A percentile compares a stretch with the other conserved stretches of the same genome.
Conservation (phyloP, 2,329 filamentous ascomycete genomes). For the Claviceps lovelessii region DNA sequence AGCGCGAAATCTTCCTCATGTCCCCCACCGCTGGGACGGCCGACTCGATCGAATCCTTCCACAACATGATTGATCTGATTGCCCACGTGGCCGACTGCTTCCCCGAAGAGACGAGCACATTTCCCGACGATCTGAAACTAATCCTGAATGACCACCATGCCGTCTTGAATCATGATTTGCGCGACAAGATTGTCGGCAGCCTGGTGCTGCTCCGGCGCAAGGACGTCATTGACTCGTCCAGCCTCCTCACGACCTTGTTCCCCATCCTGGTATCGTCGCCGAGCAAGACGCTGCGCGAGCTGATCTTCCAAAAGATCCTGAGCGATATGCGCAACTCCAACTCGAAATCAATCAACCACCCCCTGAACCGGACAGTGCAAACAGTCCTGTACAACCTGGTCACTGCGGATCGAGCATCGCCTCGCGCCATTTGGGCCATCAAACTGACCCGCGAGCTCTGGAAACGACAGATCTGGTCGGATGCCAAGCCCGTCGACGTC, state of each 20-base stretch:
- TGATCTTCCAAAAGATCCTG: slow-evolving; percentile 80
- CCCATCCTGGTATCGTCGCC: slow-evolving; percentile 84
- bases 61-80: slow-evolving; percentile 85
- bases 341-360: slow-evolving; percentile 76
- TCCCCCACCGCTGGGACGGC: slow-evolving; percentile 66
- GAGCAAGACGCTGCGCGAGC: slow-evolving; percentile 71
- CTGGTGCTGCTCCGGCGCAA: slow-evolving; percentile 80
- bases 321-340: slow-evolving; percentile 83
- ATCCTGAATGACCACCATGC: slow-evolving; percentile 74
- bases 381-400: slow-evolving; percentile 86
- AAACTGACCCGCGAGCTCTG: slow-evolving; percentile 91
- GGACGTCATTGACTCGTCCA: slow-evolving; percentile 75
- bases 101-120: slow-evolving; percentile 60
- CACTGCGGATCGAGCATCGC: slow-evolving; percentile 67
- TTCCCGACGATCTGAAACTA: slow-evolving; percentile 66
- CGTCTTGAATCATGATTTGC: slow-evolving; percentile 65
- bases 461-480: slow-evolving; percentile 93
- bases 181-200: slow-evolving; percentile 89
- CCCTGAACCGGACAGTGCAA: slow-evolving; percentile 83
- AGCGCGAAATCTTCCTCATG: slow-evolving; percentile 80
- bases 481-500: slow-evolving; percentile 87
- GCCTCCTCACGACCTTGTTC: slow-evolving; percentile 80
- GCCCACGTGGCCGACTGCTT: slow-evolving; percentile 91
- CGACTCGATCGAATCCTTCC: slow-evolving; percentile 68
- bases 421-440: slow-evolving; percentile 87